These are phyloP conservation scores for Ascochyta pisi DNA, from an alignment of 2,329 filamentous ascomycete species.

Conservation along the genomic window DNA sequence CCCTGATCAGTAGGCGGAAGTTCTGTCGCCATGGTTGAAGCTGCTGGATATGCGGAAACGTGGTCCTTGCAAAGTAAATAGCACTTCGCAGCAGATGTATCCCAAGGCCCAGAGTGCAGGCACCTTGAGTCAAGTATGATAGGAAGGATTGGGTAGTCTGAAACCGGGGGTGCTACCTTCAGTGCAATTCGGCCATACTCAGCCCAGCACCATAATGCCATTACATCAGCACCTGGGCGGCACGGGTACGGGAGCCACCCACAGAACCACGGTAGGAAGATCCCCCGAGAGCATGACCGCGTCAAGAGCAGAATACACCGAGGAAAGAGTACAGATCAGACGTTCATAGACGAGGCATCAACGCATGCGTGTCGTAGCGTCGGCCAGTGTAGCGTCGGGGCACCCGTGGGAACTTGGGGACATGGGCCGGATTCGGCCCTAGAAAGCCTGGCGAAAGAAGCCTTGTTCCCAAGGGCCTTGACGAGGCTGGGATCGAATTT, in stretches of 20 bases:
- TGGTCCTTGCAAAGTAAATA: background rate
- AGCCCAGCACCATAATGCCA: background rate
- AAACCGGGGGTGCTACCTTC: background rate
- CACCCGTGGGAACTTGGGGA: background rate
- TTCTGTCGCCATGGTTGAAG: constrained; percentile 1
- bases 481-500: background rate
- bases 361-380: constrained; percentile 4
- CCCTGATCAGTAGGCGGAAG: background rate
- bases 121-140: background rate
- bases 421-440: background rate
- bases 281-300: background rate
- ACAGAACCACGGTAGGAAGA: background rate
- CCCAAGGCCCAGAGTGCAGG: background rate
- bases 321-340: background rate
- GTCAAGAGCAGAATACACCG: background rate
- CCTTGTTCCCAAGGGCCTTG: background rate
- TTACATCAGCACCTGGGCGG: background rate
- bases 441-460: background rate
- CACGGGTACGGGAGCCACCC: background rate
- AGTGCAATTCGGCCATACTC: background rate
- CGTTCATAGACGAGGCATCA: background rate
- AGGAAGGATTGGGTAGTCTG: background rate
- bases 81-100: background rate
- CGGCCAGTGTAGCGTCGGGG: background rate
- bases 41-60: background rate